Percentiles rank a stretch among this genome's conserved stretches.
Conservation (phyloP, 805 yeast genomes). For the Ogataea haglerorum region DNA sequence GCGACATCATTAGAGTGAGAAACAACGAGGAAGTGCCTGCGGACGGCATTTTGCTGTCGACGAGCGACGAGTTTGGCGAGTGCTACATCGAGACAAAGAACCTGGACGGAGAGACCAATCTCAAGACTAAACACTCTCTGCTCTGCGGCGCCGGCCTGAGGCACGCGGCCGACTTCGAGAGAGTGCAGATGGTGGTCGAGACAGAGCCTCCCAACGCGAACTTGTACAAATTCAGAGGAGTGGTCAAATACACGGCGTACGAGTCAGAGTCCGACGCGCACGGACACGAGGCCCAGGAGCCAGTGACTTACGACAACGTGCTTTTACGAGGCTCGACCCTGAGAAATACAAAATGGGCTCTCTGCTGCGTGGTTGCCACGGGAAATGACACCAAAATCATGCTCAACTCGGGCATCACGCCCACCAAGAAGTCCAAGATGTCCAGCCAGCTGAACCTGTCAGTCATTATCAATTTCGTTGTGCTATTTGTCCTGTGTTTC, state of each 20-base stretch:
- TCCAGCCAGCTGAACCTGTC: conserved; percentile 64
- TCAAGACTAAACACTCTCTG: conserved; percentile 56
- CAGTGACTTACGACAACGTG: conserved; percentile 59
- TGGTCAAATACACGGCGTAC: conserved; percentile 47
- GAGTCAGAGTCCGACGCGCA: conserved; percentile 29
- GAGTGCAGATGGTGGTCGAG: conserved; percentile 57
- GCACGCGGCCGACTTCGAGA: conserved; percentile 57
- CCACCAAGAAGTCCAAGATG: conserved; percentile 65
- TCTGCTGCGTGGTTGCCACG: conserved; percentile 73
- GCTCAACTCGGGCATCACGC: conserved; percentile 76
- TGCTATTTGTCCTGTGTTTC: conserved; percentile 63
- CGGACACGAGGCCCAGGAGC: conserved; percentile 43
- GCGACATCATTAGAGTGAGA: conserved; percentile 67
- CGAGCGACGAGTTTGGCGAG: conserved; percentile 65
- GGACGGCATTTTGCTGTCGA: conserved; percentile 59
- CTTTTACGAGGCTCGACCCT: conserved; percentile 69
- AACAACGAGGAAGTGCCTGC: conserved; percentile 81
- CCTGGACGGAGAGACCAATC: conserved; percentile 73
- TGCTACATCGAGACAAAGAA: conserved; percentile 70
- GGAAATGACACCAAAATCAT: conserved; percentile 75
- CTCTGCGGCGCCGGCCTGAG: conserved; percentile 51
- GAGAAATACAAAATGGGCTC: conserved; percentile 73
- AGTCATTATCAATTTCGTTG: conserved; percentile 58
- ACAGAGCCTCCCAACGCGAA: conserved; percentile 71
- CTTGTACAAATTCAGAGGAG: conserved; percentile 65